Conservation (phyloP, 768 basidiomycete genomes). For the Mycena sanguinolenta region DNA sequence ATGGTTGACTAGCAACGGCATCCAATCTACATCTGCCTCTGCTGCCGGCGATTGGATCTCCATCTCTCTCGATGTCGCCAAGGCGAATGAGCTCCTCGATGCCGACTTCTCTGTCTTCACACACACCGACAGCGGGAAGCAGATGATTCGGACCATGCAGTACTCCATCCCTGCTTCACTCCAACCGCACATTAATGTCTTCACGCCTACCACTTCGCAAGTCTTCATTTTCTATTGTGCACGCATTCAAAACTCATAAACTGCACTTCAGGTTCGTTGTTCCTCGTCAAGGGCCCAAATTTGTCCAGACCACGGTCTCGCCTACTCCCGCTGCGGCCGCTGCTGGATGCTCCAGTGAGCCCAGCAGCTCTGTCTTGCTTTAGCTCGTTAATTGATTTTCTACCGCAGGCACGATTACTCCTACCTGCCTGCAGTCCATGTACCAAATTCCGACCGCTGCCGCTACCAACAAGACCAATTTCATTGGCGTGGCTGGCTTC, state of each 20-base stretch:
- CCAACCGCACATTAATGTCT: conserved; percentile 40
- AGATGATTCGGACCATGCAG: conserved; percentile 41
- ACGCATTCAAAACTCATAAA: background rate
- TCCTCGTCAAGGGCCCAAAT: conserved; percentile 14
- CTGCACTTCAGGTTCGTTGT: conserved; percentile 7
- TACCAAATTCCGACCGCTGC: conserved; percentile 44
- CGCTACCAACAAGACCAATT: conserved; percentile 38
- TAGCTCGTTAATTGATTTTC: background rate
- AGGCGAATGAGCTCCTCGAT: conserved; percentile 42
- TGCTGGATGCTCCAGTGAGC: conserved; percentile 27
- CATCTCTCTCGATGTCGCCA: conserved; percentile 37
- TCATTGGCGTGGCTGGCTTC: conserved; percentile 43
- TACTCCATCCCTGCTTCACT: conserved; percentile 44
- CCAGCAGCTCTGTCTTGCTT: background rate
- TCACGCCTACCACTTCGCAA: conserved; percentile 45
- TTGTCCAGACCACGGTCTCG: background rate
- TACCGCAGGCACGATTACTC: conserved; percentile 39
- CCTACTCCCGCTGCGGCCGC: conserved; percentile 20
- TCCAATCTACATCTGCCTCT: conserved; percentile 35
- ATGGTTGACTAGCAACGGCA: conserved; percentile 40
- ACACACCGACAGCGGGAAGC: conserved; percentile 35
- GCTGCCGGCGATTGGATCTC: conserved; percentile 45
- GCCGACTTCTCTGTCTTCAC: conserved; percentile 39
- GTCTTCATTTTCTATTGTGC: background rate
- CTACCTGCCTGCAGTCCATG: conserved; percentile 43